Evolutionary conservation across 2,329 filamentous ascomycete genomes (phyloP).

Genomic region (Monosporascus sp.): DNA sequence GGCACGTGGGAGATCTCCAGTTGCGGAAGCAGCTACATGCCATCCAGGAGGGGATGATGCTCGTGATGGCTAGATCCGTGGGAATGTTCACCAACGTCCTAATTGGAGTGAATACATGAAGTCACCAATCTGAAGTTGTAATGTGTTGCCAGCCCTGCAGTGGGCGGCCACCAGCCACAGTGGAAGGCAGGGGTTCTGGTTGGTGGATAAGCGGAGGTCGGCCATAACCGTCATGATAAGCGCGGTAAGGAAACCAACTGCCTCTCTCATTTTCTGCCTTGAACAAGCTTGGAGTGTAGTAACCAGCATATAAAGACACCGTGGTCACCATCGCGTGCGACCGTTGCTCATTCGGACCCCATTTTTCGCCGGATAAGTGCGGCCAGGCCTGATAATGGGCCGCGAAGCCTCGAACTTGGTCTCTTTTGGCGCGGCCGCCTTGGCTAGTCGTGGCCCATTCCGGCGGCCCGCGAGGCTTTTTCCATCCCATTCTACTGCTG

Average conservation of each 20-base stretch:
- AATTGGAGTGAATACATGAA: neutral
- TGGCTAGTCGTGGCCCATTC: constrained; percentile 19
- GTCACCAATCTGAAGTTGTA: constrained; percentile 4
- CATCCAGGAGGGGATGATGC: constrained; percentile 2
- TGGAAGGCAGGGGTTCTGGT: constrained; percentile 14
- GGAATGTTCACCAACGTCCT: neutral
- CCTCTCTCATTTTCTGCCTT: constrained; percentile 18
- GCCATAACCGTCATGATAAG: constrained; percentile 10
- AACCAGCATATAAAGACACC: constrained; percentile 23
- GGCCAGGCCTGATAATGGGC: constrained; percentile 19
- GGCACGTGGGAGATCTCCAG: neutral
- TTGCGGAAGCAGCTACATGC: neutral
- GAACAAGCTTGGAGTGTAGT: constrained; percentile 7
- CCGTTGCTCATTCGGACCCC: constrained; percentile 9
- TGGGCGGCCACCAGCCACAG: constrained; percentile 14
- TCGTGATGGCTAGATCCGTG: constrained; percentile 4
- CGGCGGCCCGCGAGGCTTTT: constrained; percentile 23
- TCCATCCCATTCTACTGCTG: constrained; percentile 7
- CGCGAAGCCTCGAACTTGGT: constrained; percentile 23
- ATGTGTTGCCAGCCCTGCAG: constrained; percentile 2
- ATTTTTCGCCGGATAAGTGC: constrained; percentile 10
- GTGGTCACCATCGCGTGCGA: constrained; percentile 17
- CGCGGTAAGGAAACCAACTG: constrained; percentile 9
- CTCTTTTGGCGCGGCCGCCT: constrained; percentile 15
- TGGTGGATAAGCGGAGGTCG: constrained; percentile 19